phyloP scores from a whole-genome alignment of 768 basidiomycete species.

The Boletus eberwhitei region DNA sequence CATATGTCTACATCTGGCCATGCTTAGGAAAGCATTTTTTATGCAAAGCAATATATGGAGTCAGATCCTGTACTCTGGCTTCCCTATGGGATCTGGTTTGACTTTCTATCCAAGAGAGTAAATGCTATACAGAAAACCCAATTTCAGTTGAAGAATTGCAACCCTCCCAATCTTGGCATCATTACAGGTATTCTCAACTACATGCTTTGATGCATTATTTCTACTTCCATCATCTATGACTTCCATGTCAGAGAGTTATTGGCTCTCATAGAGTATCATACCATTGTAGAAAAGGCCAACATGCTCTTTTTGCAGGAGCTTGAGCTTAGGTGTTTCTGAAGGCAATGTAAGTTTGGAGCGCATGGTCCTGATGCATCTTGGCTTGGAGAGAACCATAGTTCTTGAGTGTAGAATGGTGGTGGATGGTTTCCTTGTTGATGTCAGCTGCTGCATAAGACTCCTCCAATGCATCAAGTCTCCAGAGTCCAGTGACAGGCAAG shows the following conservation, averaged over 20 bases:
- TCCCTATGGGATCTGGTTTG: conserved; percentile 1
- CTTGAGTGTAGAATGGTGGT: conserved; percentile 8
- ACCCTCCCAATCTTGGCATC: conserved; percentile 10
- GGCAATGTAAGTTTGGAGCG: too few species aligned
- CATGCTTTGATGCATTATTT: not conserved
- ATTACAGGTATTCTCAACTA: conserved; percentile 6
- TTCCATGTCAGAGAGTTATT: conserved; percentile 3
- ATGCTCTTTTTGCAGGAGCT: conserved; percentile 1
- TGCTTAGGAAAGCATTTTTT: too few species aligned
- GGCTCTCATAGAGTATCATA: not conserved
- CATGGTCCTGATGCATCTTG: too few species aligned
- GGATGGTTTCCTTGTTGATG: not conserved
- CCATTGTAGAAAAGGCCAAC: not conserved
- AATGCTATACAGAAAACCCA: conserved; percentile 3
- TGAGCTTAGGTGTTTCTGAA: too few species aligned
- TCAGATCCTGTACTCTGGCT: conserved; percentile 2
- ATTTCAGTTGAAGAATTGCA: not conserved
- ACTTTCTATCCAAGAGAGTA: not conserved
- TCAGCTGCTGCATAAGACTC: conserved; percentile 10
- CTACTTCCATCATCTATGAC: conserved; percentile 2
- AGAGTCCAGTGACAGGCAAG: not conserved
- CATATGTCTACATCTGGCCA: too few species aligned
- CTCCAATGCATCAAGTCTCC: conserved; percentile 1
- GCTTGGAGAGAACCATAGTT: too few species aligned
- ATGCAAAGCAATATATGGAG: conserved; percentile 2